phyloP scores from a whole-genome alignment of 176 grass and related monocot species.

The Oryza nivara region DNA sequence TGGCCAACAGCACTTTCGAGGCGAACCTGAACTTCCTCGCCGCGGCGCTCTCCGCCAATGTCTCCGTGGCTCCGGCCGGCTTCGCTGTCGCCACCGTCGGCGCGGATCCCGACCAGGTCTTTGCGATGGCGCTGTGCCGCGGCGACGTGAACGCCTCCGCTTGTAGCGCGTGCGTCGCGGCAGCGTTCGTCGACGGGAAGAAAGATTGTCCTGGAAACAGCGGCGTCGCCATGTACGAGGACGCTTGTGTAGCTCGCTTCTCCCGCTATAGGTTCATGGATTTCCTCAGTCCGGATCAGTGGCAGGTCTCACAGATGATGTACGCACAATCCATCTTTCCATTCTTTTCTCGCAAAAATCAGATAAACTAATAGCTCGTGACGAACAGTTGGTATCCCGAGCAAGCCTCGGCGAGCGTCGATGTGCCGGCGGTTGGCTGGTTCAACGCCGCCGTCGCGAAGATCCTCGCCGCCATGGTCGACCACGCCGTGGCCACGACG shows the following conservation, averaged over 20 bases:
- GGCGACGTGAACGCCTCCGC: slow-evolving; percentile 48
- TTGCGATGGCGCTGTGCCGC: slow-evolving; percentile 59
- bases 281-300: slow-evolving; percentile 12
- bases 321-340: neutral
- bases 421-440: slow-evolving; percentile 2
- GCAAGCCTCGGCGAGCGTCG: neutral
- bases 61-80: slow-evolving; percentile 16
- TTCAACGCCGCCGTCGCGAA: slow-evolving; percentile 22
- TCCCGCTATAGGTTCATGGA: slow-evolving; percentile 46
- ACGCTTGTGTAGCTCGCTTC: slow-evolving; percentile 49
- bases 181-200: neutral
- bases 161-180: slow-evolving; percentile 49
- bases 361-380: too few species aligned
- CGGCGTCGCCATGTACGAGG: slow-evolving; percentile 32
- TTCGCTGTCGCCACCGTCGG: slow-evolving; percentile 42
- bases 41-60: slow-evolving; percentile 13
- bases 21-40: slow-evolving; percentile 34
- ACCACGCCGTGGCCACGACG: neutral
- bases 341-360: too few species aligned
- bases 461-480: slow-evolving; percentile 20
- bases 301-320: slow-evolving; percentile 13
- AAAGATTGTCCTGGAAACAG: slow-evolving; percentile 16
- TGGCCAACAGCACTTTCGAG: slow-evolving; percentile 24
- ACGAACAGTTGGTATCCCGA: neutral
- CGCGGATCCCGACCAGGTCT: slow-evolving; percentile 6